Percentiles rank a stretch among this genome's conserved stretches.
Evolutionary conservation across 2,329 filamentous ascomycete genomes (phyloP).

Genomic region (Cladosporium phlei): DNA sequence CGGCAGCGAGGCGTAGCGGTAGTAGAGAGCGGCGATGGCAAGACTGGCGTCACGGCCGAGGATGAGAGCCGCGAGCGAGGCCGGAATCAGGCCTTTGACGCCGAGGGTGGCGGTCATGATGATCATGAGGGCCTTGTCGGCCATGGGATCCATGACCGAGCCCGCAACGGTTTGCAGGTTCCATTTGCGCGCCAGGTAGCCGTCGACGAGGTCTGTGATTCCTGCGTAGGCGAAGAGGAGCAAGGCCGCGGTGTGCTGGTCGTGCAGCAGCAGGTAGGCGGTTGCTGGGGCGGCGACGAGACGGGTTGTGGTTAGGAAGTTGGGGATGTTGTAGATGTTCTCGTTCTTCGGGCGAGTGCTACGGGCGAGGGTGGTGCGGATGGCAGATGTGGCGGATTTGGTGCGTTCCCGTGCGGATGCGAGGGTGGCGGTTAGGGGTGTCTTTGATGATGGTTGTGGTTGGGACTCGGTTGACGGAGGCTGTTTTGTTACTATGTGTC

Average conservation of each 20-base stretch:
- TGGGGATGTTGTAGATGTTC: constrained; percentile 96
- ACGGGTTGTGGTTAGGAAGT: constrained; percentile 82
- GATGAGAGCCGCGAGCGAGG: constrained; percentile 86
- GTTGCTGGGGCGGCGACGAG: constrained; percentile 77
- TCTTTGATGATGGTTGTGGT: constrained; percentile 14
- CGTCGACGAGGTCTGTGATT: constrained; percentile 86
- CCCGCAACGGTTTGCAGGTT: constrained; percentile 89
- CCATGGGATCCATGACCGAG: constrained; percentile 92
- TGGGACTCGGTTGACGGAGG: not conserved
- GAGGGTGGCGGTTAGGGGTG: constrained; percentile 22
- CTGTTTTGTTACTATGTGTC: not conserved
- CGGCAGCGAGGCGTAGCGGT: constrained; percentile 89
- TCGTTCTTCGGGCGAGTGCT: constrained; percentile 53
- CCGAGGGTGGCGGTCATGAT: constrained; percentile 81
- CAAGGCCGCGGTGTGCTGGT: constrained; percentile 72
- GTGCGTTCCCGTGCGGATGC: constrained; percentile 26
- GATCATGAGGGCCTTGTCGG: constrained; percentile 95
- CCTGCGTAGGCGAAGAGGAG: constrained; percentile 89
- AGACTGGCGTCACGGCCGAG: constrained; percentile 82
- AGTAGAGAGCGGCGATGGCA: constrained; percentile 84
- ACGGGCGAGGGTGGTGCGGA: constrained; percentile 30
- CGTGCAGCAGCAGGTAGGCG: constrained; percentile 82
- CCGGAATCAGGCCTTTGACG: constrained; percentile 77
- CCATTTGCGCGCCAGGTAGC: constrained; percentile 86
- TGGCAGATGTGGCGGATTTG: constrained; percentile 27